Base-by-base conservation (phyloP, 345 rosid species). In the Murraya paniculata region DNA sequence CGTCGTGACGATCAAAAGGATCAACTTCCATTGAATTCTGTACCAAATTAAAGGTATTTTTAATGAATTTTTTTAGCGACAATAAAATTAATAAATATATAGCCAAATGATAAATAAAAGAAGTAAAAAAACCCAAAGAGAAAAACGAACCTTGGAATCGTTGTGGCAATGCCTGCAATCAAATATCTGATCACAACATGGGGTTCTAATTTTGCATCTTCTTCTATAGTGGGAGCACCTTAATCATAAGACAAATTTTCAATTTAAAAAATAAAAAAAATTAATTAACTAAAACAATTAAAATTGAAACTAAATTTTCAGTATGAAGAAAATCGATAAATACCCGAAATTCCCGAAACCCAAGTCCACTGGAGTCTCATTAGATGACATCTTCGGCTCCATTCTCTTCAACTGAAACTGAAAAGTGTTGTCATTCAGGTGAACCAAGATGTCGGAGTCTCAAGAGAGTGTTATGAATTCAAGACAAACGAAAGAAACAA, bases 101-200 rank as follows among this genome's bases (percentile, higher is more conserved):
- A 30, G 61, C 38, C 18, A 72, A 72, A 18, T 6, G 67, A 33
- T 38, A 10, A 71, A 58, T 38, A 24, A 57, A 24, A 13, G 0
- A 14, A 60, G 38, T 24, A 28, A 30, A 65, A 72, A 22, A 65
- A 16, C 1, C 6, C 19, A 14, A 67, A 21, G 2, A 38, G 24
- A 16, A 53, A 67, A 55, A 65, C 18, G 16, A 4, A 84, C 89
- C 87, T 82, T 87, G 16, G 85, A 30, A 75, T 89, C 88, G 3
- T 87, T 87, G 71, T 87, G 90, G 72, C 90, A 89, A 76, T 84
- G 88, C 65, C 91, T 82, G 78, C 90, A 89, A 80, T 82, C 83
- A 50, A 85, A 89, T 62, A 89, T 72, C 80, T 85, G 86, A 77
- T 84, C 60, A 41, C 91, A 89, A 73, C 90, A 89, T 0, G 91